Evolutionary conservation across 306 rosid genomes (phyloP), one percentile per base, ranked within the genome.

Genomic region (Corylus heterophylla): DNA sequence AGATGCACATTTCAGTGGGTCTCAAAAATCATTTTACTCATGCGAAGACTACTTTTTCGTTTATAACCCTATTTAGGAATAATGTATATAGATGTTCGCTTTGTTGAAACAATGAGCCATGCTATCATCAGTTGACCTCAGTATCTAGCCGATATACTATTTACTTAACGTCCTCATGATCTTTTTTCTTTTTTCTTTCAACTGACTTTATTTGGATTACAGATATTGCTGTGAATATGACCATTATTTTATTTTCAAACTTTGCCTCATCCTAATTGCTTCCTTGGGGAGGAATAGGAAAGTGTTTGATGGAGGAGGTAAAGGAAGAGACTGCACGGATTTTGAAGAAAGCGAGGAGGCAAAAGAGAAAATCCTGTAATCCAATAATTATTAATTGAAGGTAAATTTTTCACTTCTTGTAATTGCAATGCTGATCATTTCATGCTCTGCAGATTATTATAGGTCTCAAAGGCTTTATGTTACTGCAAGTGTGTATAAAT

Each of bases 271-370:
- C 45, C 1, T 17, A 58, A 25, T 27, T 81, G 71, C 69, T 83
- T 78, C 67, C 48, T 52, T 86, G 81, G 63, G 80, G 56, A 88
- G 90, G 75, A 37, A 59, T 25, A 12, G 66, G 14, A 4, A 59
- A 59, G 35, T 59, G 66, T 59, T 25, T 59, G 66, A 25, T 59
- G 12, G 16, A 83, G 76, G 93, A 93, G 58, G 94, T 82, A 44
- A 82, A 85, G 84, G 84, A 91, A 87, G 99, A 91, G 86, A 86
- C 92, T 25, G 78, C 89, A 44, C 82, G 89, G 85, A 93, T 96
- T 82, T 73, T 96, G 89, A 81, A 86, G 78, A 82, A 89, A 74
- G 99, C 99, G 35, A 92, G 98, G 81, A 93, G 90, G 87, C 93
- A 90, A 59, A 96, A 91, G 86, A 91, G 98, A 85, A 92, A 80